A percentile compares a stretch with the other conserved stretches of the same genome.
These are phyloP conservation scores for Zizania palustris DNA, from an alignment of 202 grass and related monocot genomes.

Conservation along the genomic window DNA sequence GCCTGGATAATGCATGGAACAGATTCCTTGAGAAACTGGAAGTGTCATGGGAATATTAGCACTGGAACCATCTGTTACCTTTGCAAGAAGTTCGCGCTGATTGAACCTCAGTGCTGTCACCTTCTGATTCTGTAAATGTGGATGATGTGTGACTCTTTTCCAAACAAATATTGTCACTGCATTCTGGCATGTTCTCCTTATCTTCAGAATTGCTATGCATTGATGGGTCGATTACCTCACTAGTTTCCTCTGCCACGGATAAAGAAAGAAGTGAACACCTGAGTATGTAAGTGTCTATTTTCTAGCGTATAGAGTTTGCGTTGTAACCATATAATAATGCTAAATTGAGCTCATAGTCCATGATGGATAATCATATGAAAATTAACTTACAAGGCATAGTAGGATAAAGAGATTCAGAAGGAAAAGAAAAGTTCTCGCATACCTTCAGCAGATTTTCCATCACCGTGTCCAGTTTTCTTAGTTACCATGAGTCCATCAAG, in stretches of 20 bases:
- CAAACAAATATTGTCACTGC: conserved; percentile 39
- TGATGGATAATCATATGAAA: not conserved
- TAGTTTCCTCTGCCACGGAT: conserved; percentile 52
- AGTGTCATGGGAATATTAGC: not conserved
- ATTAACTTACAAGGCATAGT: conserved; percentile 2
- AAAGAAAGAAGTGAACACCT: conserved; percentile 16
- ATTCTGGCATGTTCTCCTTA: conserved; percentile 45
- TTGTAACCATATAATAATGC: not conserved
- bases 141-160: conserved; percentile 54
- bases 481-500: conserved; percentile 56
- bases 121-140: conserved; percentile 37
- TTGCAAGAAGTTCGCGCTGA: conserved; percentile 40
- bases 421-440: conserved; percentile 10
- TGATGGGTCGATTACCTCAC: conserved; percentile 68
- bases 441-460: conserved; percentile 55
- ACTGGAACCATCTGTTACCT: conserved; percentile 46
- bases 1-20: conserved; percentile 43
- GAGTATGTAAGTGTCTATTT: conserved; percentile 6
- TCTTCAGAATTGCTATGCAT: conserved; percentile 38
- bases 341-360: not conserved
- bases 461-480: conserved; percentile 36
- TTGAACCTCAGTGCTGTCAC: conserved; percentile 56
- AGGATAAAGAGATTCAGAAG: conserved; percentile 24
- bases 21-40: conserved; percentile 23
- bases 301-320: conserved; percentile 2